Evolutionary conservation across 2,329 filamentous ascomycete genomes (phyloP).

Genomic region (Hirsutella minnesotensis): DNA sequence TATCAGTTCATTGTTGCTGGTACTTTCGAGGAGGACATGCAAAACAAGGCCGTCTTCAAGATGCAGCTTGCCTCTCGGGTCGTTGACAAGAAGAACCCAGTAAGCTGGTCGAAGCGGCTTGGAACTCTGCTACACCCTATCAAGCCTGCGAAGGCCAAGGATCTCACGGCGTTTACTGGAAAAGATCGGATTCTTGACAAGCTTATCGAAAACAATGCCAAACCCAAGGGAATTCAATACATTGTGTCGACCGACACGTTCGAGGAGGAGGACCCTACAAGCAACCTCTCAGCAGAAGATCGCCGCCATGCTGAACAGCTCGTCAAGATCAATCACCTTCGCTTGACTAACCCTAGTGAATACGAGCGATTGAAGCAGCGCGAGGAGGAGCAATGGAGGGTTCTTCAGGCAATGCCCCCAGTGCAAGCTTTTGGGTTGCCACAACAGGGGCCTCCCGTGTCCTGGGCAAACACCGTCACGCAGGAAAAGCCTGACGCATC

Average conservation of each 20-base stretch:
- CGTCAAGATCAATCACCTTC: conserved; percentile 20
- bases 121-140: conserved; percentile 48
- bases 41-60: conserved; percentile 72
- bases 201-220: conserved; percentile 25
- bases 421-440: too few relatives aligned
- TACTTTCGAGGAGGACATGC: conserved; percentile 65
- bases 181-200: conserved; percentile 51
- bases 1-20: conserved; percentile 72
- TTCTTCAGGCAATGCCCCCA: too few relatives aligned
- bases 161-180: conserved; percentile 40
- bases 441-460: too few relatives aligned
- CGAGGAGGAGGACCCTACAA: conserved; percentile 52
- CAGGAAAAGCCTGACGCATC: too few relatives aligned
- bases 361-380: conserved; percentile 11
- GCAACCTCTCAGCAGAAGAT: conserved; percentile 47
- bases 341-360: conserved; percentile 19
- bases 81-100: conserved; percentile 70
- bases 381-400: neutral
- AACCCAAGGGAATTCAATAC: conserved; percentile 30
- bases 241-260: conserved; percentile 63
- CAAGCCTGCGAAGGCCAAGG: conserved; percentile 34
- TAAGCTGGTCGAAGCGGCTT: conserved; percentile 50
- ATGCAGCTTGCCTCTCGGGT: conserved; percentile 66
- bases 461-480: too few relatives aligned
- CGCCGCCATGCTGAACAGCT: conserved; percentile 36